Conservation (phyloP, 2,329 filamentous ascomycete species). For the Colletotrichum chrysophilum region DNA sequence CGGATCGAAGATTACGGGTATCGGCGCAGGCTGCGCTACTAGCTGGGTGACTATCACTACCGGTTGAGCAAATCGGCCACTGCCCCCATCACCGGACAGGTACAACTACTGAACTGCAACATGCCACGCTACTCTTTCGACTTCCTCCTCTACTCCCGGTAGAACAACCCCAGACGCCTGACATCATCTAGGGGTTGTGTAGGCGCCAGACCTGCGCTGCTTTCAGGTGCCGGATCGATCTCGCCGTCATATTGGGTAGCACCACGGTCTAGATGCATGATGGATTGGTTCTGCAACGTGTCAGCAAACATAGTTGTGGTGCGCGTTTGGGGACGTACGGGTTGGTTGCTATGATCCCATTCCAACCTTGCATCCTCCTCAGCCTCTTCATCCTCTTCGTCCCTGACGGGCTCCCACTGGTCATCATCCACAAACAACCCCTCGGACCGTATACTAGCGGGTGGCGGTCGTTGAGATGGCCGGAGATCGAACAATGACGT, state of each 20-base stretch:
- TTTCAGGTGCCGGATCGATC: slow-evolving; percentile 27
- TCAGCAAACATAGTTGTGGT: slow-evolving; percentile 29
- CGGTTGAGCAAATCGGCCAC: slow-evolving; percentile 26
- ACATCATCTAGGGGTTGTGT: slow-evolving; percentile 78
- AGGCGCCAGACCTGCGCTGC: slow-evolving; percentile 58
- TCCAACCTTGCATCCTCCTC: slow-evolving; percentile 72
- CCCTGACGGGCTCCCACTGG: slow-evolving; percentile 73
- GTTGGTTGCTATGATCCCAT: slow-evolving; percentile 74
- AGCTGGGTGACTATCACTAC: slow-evolving; percentile 71
- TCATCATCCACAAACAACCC: slow-evolving; percentile 80
- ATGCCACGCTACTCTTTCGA: slow-evolving; percentile 36
- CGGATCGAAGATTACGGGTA: slow-evolving; percentile 56
- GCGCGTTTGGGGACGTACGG: slow-evolving; percentile 49
- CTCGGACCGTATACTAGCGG: slow-evolving; percentile 66
- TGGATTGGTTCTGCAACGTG: slow-evolving; percentile 46
- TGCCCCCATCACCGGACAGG: background rate
- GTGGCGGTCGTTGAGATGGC: slow-evolving; percentile 59
- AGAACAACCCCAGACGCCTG: slow-evolving; percentile 48
- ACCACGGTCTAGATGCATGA: slow-evolving; percentile 47
- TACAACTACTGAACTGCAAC: background rate
- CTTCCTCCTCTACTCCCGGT: slow-evolving; percentile 26
- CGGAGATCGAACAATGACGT: slow-evolving; percentile 45
- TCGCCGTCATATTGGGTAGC: slow-evolving; percentile 30
- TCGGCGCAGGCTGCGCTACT: slow-evolving; percentile 90
- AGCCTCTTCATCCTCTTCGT: slow-evolving; percentile 63